These are phyloP conservation scores for Hirschfeldia incana DNA, from an alignment of 345 rosid genomes.

Conservation along the genomic window DNA sequence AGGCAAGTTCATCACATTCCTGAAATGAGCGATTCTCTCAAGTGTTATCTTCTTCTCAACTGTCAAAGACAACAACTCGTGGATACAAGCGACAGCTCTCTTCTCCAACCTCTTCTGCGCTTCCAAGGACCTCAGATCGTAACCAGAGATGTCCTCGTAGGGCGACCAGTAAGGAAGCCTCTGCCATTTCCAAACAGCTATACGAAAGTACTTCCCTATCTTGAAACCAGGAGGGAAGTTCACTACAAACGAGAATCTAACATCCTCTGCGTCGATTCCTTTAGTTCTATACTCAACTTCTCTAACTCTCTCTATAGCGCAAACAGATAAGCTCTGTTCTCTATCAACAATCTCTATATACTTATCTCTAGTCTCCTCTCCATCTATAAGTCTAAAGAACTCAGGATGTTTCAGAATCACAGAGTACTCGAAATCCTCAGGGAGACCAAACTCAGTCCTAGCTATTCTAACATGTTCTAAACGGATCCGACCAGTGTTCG, in stretches of 20 bases:
- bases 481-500: constrained; percentile 68
- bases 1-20: constrained; percentile 76
- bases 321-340: constrained; percentile 55
- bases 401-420: constrained; percentile 68
- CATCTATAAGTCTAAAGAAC: constrained; percentile 67
- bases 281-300: constrained; percentile 85
- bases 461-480: constrained; percentile 86
- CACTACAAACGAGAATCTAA: constrained; percentile 76
- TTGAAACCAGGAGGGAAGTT: constrained; percentile 94
- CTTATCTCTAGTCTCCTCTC: constrained; percentile 73
- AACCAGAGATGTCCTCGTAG: constrained; percentile 78
- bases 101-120: constrained; percentile 95
- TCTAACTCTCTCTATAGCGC: constrained; percentile 78
- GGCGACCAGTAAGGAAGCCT: constrained; percentile 95
- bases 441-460: constrained; percentile 76
- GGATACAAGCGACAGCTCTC: constrained; percentile 89
- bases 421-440: constrained; percentile 88
- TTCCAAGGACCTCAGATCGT: constrained; percentile 85
- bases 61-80: constrained; percentile 75
- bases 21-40: constrained; percentile 92
- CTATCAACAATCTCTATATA: constrained; percentile 73
- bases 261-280: constrained; percentile 80
- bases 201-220: constrained; percentile 80
- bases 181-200: constrained; percentile 98
- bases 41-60: constrained; percentile 88